phyloP scores from a whole-genome alignment of 768 basidiomycete species.

The Termitomyces sp. region DNA sequence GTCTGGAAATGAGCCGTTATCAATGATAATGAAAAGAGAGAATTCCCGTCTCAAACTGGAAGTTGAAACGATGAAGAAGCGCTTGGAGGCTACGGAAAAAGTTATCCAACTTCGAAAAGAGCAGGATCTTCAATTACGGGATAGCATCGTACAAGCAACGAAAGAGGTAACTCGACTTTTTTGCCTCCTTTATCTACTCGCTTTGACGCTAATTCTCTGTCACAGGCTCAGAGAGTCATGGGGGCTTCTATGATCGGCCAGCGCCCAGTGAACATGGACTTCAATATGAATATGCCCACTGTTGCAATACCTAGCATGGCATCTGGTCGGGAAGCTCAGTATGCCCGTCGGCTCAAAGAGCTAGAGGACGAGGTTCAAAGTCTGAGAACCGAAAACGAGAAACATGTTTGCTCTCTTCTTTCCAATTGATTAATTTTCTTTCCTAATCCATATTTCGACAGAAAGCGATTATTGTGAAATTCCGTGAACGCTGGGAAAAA shows the following conservation, averaged over 20 bases:
- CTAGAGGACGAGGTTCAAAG: constrained; percentile 72
- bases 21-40: constrained; percentile 53
- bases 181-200: not conserved
- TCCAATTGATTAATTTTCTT: not conserved
- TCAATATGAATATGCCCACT: constrained; percentile 50
- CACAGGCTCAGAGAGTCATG: constrained; percentile 75
- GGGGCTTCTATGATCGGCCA: constrained; percentile 58
- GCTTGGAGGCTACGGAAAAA: constrained; percentile 55
- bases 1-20: constrained; percentile 46
- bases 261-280: constrained; percentile 43
- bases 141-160: constrained; percentile 69
- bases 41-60: constrained; percentile 60
- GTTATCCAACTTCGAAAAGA: constrained; percentile 65
- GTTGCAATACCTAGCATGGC: constrained; percentile 44
- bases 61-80: constrained; percentile 48
- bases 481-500: constrained; percentile 86
- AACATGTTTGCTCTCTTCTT: constrained; percentile 49
- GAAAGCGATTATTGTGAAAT: constrained; percentile 80
- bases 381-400: constrained; percentile 69
- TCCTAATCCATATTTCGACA: constrained; percentile 23
- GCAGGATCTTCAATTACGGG: constrained; percentile 73
- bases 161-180: constrained; percentile 40
- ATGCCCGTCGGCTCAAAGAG: constrained; percentile 64
- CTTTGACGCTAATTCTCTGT: not conserved
- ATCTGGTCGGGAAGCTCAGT: constrained; percentile 49